Base-by-base conservation (phyloP, 208 protist genomes). In the Trichomonas gallinae region DNA sequence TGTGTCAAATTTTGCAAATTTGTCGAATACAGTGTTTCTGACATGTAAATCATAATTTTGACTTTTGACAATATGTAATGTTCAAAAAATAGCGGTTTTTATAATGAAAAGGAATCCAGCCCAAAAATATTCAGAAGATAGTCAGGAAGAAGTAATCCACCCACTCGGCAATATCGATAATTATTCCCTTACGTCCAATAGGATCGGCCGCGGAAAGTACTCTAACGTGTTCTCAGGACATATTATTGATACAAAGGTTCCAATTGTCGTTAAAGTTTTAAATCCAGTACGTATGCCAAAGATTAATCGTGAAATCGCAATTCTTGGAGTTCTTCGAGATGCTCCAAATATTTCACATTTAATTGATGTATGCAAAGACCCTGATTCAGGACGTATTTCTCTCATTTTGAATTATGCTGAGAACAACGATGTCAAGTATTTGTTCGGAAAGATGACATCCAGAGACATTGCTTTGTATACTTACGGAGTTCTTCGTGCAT, bases 171-270 rank as follows among this genome's bases (percentile, higher is more conserved):
- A 48, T 9, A 93, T 93, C 38, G 87, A 93, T 15, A 31, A 93
- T 9, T 93, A 93, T 51, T 93, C 40, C 38, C 1, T 93, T 34
- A 48, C 8, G 9, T n/a, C 11, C 44, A 48, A 51, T 17, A 42
- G 87, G 0, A n/a, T 96, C 26, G 93, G 93, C 15, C 93, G 93
- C 8, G 93, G 93, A 31, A 96, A 96, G 40, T 96, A 96, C 26
- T 44, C 31, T 6, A 81, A 96, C 34, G 93, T 96, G 0, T 96
- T 96, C 45, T 13, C 34, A 44, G 93, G 93, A 8, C 36, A 46
- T 4, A 48, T 13, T 38, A 51, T 34, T 0, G 34, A 89, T 23
- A n/a, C 10, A n/a, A 48, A 48, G 3, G 0, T 38, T 34, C 40
- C 42, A 34, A 81, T 49, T 44, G 46, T 63, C n/a, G 34, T 96